These are phyloP conservation scores for Lophium mytilinum DNA, from an alignment of 495 filamentous ascomycete genomes.

Conservation along the genomic window DNA sequence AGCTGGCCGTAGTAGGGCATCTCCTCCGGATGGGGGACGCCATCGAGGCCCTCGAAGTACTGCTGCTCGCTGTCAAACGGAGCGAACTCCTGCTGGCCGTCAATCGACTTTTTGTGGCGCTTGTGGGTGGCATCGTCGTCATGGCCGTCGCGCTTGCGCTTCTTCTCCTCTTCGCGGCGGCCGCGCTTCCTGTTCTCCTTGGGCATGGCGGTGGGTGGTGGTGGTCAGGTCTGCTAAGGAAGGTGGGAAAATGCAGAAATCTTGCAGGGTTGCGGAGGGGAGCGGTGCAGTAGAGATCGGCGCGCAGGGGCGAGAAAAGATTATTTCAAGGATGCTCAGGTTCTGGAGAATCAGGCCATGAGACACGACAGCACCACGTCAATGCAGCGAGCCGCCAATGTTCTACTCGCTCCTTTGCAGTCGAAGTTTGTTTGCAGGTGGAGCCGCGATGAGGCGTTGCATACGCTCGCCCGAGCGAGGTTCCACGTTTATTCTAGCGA, in stretches of 20 bases:
- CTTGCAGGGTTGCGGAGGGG: background rate
- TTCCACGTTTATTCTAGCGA: too few relatives aligned
- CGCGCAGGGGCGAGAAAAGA: background rate
- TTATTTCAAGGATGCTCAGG: background rate
- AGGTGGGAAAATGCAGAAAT: background rate
- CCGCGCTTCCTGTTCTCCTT: slow-evolving; percentile 61
- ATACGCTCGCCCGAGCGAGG: too few relatives aligned
- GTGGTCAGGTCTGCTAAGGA: background rate
- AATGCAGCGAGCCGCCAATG: too few relatives aligned
- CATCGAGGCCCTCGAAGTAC: slow-evolving; percentile 16
- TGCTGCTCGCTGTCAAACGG: slow-evolving; percentile 8
- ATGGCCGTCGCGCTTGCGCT: slow-evolving; percentile 43
- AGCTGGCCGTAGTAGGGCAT: slow-evolving; percentile 82
- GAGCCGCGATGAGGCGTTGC: too few relatives aligned
- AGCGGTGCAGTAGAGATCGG: background rate
- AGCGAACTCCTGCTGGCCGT: background rate
- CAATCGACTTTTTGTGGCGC: slow-evolving; percentile 19
- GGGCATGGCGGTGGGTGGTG: slow-evolving; percentile 37
- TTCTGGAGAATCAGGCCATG: background rate
- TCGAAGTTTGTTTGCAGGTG: too few relatives aligned
- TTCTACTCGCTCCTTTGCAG: too few relatives aligned
- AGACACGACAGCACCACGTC: background rate
- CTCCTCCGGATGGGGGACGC: slow-evolving; percentile 28
- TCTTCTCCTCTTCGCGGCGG: slow-evolving; percentile 51
- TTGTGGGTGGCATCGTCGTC: slow-evolving; percentile 20